These are phyloP conservation scores for Picea sitchensis DNA, from an alignment of 75 land plant genomes.

Conservation along the genomic window DNA sequence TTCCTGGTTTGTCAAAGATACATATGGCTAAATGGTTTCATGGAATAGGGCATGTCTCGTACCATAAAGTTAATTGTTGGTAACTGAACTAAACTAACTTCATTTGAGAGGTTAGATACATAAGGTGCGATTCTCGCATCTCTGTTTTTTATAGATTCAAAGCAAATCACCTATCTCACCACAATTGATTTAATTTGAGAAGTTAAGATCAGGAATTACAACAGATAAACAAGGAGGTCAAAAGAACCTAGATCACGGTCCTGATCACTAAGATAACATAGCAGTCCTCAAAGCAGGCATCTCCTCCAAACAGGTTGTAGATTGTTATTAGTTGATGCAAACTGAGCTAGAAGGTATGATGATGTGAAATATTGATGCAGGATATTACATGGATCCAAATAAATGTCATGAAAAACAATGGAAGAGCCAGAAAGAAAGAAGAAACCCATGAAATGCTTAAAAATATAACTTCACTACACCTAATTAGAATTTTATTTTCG, in stretches of 20 bases:
- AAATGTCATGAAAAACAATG: neutral
- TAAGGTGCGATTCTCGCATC: neutral
- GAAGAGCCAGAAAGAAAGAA: neutral
- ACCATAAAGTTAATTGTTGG: neutral
- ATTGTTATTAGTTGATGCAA: neutral
- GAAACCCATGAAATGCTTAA: neutral
- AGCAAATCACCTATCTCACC: neutral
- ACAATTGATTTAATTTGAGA: neutral
- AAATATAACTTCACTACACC: neutral
- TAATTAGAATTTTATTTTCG: neutral
- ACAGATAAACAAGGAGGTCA: conserved; percentile 2
- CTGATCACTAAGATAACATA: neutral
- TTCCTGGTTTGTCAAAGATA: neutral
- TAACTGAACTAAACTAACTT: neutral
- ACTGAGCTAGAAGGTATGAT: neutral
- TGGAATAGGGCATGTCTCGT: neutral
- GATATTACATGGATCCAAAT: neutral
- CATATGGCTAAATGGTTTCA: neutral
- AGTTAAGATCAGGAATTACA: neutral
- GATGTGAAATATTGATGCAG: neutral
- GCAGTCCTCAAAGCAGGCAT: neutral
- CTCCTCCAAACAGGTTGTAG: neutral
- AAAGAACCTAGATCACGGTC: neutral
- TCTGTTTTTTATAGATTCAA: neutral
- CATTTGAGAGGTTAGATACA: neutral